These are phyloP conservation scores for Penicillium sp. DNA, from an alignment of 2,329 filamentous ascomycete genomes.

Conservation along the genomic window DNA sequence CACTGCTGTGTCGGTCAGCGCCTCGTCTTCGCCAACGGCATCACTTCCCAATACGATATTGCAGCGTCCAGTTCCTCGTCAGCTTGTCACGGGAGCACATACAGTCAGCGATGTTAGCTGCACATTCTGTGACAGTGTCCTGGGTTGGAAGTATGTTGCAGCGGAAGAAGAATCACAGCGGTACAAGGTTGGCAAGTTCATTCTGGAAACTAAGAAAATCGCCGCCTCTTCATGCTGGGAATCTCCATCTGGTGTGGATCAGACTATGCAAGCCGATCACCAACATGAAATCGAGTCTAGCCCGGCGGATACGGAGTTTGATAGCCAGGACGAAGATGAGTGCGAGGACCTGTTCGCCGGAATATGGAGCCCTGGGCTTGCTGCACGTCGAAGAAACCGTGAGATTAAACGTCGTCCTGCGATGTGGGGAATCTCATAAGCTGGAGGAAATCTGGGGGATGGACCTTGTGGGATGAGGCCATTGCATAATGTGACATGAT, in stretches of 20 bases:
- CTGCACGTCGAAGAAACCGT: slow-evolving; percentile 46
- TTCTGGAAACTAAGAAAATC: slow-evolving; percentile 60
- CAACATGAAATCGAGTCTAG: slow-evolving; percentile 11
- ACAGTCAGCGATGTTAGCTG: slow-evolving; percentile 62
- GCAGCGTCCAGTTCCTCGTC: slow-evolving; percentile 55
- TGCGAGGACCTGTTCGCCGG: slow-evolving; percentile 65
- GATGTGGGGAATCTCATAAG: slow-evolving; percentile 24
- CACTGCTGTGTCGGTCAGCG: slow-evolving; percentile 29
- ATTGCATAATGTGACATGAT: not conserved
- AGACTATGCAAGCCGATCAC: slow-evolving; percentile 2
- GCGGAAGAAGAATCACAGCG: slow-evolving; percentile 61
- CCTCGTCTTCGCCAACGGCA: slow-evolving; percentile 30
- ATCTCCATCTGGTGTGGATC: slow-evolving; percentile 19
- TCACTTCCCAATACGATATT: slow-evolving; percentile 59
- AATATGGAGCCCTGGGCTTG: slow-evolving; percentile 58
- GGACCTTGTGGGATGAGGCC: not conserved
- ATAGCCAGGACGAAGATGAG: slow-evolving; percentile 65
- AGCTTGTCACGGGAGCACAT: slow-evolving; percentile 62
- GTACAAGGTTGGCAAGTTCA: slow-evolving; percentile 67
- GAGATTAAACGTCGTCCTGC: slow-evolving; percentile 30
- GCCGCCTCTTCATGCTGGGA: slow-evolving; percentile 55
- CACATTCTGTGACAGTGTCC: slow-evolving; percentile 52
- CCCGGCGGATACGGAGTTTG: slow-evolving; percentile 53
- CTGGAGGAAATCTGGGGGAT: not conserved
- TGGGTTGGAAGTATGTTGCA: slow-evolving; percentile 65